Percentiles rank a stretch among this genome's conserved stretches.
Evolutionary conservation across 2,329 filamentous ascomycete genomes (phyloP).

Genomic region (Venturia pyrina): DNA sequence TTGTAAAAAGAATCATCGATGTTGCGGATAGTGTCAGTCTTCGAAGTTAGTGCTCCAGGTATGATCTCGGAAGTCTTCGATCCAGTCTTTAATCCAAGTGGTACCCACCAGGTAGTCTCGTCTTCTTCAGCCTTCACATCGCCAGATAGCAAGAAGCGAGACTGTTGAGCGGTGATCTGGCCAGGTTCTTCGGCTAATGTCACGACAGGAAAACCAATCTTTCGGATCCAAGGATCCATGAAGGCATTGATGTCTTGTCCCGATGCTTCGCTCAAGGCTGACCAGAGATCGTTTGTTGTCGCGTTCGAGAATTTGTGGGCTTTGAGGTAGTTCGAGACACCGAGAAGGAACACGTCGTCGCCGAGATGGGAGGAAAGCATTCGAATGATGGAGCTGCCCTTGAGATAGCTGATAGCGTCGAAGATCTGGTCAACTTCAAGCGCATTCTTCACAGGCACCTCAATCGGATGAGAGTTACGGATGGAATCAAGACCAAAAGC

Average conservation of each 20-base stretch:
- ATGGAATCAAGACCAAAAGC: constrained; percentile 85
- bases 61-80: constrained; percentile 51
- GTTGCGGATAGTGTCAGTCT: constrained; percentile 64
- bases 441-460: constrained; percentile 87
- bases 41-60: constrained; percentile 60
- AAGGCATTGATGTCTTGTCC: constrained; percentile 75
- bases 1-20: constrained; percentile 81
- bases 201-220: constrained; percentile 88
- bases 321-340: constrained; percentile 83
- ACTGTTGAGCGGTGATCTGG: constrained; percentile 74
- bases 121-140: constrained; percentile 89
- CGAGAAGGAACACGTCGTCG: constrained; percentile 77
- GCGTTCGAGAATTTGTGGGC: constrained; percentile 82
- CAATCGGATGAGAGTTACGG: constrained; percentile 87
- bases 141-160: constrained; percentile 81
- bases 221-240: constrained; percentile 92
- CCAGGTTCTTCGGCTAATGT: constrained; percentile 76
- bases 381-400: constrained; percentile 90
- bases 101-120: constrained; percentile 90
- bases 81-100: constrained; percentile 70
- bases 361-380: constrained; percentile 92
- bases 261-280: constrained; percentile 75
- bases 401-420: constrained; percentile 90
- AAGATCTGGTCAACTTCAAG: constrained; percentile 98
- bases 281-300: constrained; percentile 85